A percentile compares a stretch with the other conserved stretches of the same genome.
Evolutionary conservation across 768 basidiomycete species (phyloP).

Genomic region (Phylloporus sp.): DNA sequence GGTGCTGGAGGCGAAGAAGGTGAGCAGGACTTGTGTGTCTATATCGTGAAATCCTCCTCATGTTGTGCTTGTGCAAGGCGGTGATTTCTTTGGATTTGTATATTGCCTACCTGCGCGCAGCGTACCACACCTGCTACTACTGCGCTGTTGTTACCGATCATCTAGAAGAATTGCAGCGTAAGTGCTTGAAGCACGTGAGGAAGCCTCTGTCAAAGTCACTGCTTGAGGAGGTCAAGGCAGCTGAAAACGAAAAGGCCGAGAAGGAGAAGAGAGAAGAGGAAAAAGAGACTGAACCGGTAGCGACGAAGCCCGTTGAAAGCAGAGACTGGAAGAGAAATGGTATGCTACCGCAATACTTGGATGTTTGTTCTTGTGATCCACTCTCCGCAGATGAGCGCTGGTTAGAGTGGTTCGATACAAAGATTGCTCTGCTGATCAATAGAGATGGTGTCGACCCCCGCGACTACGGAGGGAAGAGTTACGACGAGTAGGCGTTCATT

Average conservation of each 20-base stretch:
- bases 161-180: slow-evolving; percentile 90
- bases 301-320: slow-evolving; percentile 36
- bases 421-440: slow-evolving; percentile 76
- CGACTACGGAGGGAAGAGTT: slow-evolving; percentile 84
- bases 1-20: slow-evolving; percentile 67
- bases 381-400: slow-evolving; percentile 69
- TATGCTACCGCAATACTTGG: slow-evolving; percentile 28
- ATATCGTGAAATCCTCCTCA: slow-evolving; percentile 16
- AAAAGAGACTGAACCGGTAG: slow-evolving; percentile 34
- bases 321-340: slow-evolving; percentile 64
- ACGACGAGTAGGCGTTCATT: slow-evolving; percentile 69
- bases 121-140: slow-evolving; percentile 96
- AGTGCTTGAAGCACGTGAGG: slow-evolving; percentile 90
- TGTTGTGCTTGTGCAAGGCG: slow-evolving; percentile 43
- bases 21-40: slow-evolving; percentile 30
- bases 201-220: slow-evolving; percentile 61
- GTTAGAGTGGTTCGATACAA: slow-evolving; percentile 85
- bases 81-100: slow-evolving; percentile 86
- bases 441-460: slow-evolving; percentile 76
- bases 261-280: slow-evolving; percentile 47
- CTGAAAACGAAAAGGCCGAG: slow-evolving; percentile 40
- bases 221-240: slow-evolving; percentile 57
- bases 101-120: slow-evolving; percentile 87
- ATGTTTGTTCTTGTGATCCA: slow-evolving; percentile 8
- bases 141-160: slow-evolving; percentile 91